phyloP scores from a whole-genome alignment of 495 filamentous ascomycete species.

The Parmelia sp. region DNA sequence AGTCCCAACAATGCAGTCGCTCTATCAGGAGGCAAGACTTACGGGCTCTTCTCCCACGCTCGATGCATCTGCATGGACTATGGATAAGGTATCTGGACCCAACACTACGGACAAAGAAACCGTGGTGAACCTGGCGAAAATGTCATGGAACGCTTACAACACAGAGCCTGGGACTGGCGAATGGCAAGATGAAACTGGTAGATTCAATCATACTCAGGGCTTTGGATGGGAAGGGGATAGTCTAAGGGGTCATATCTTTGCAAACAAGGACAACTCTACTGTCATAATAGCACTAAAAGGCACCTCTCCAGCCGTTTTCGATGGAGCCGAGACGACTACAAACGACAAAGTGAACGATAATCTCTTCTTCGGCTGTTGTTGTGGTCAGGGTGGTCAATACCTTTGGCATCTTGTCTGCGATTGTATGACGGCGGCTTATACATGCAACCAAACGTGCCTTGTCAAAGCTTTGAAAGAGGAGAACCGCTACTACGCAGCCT shows the following conservation, averaged over 20 bases:
- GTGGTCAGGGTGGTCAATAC: slow-evolving; percentile 81
- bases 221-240: slow-evolving; percentile 94
- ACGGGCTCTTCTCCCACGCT: slow-evolving; percentile 54
- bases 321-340: slow-evolving; percentile 89
- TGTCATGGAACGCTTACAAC: slow-evolving; percentile 86
- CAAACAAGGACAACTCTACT: slow-evolving; percentile 75
- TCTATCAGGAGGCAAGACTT: slow-evolving; percentile 61
- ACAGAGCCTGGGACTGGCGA: slow-evolving; percentile 60
- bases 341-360: slow-evolving; percentile 99
- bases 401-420: slow-evolving; percentile 88
- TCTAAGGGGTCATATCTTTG: slow-evolving; percentile 86
- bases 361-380: slow-evolving; percentile 95
- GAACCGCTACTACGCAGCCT: slow-evolving; percentile 84
- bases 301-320: slow-evolving; percentile 79
- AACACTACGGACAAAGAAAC: slow-evolving; percentile 83
- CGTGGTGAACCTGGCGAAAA: slow-evolving; percentile 72
- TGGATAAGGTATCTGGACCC: slow-evolving; percentile 71
- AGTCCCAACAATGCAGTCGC: slow-evolving; percentile 63
- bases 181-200: slow-evolving; percentile 75
- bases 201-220: slow-evolving; percentile 71
- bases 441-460: slow-evolving; percentile 87
- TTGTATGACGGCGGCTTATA: slow-evolving; percentile 75
- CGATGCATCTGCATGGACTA: slow-evolving; percentile 68
- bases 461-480: slow-evolving; percentile 65
- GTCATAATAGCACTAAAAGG: slow-evolving; percentile 90